Evolutionary conservation across 2,329 filamentous ascomycete species (phyloP).

Genomic region (Diaporthe helianthi): DNA sequence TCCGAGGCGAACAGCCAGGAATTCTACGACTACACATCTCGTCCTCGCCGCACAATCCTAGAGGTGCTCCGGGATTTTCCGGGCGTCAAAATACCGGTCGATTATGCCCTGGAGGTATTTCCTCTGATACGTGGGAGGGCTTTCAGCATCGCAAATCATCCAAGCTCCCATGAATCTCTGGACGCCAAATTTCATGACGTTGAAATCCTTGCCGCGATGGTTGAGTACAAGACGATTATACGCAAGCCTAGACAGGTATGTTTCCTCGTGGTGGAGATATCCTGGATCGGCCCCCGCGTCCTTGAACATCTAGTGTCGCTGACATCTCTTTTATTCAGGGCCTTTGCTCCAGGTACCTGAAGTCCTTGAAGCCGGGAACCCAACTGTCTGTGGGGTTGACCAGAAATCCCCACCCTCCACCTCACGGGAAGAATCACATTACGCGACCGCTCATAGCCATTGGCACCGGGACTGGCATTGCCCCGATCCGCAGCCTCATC

Average conservation of each 20-base stretch:
- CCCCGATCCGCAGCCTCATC: conserved; percentile 82
- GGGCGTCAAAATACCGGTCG: conserved; percentile 80
- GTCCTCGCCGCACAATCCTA: conserved; percentile 86
- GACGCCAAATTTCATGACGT: conserved; percentile 46
- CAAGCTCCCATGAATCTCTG: neutral
- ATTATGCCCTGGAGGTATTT: conserved; percentile 74
- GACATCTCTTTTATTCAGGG: conserved; percentile 53
- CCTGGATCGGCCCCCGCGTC: neutral
- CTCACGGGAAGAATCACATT: conserved; percentile 48
- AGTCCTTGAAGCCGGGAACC: conserved; percentile 65
- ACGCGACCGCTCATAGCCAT: conserved; percentile 74
- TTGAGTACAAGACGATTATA: conserved; percentile 89
- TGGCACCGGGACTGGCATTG: conserved; percentile 85
- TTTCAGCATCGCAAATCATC: conserved; percentile 87
- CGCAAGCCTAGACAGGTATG: conserved; percentile 72
- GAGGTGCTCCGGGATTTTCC: conserved; percentile 93
- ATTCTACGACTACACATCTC: conserved; percentile 93
- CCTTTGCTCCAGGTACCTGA: conserved; percentile 88
- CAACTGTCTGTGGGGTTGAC: conserved; percentile 66
- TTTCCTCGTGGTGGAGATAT: neutral
- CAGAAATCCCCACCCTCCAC: conserved; percentile 54
- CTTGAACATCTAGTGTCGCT: neutral
- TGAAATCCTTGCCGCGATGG: conserved; percentile 83
- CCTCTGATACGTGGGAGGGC: conserved; percentile 86
- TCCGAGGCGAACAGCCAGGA: conserved; percentile 84